These are phyloP conservation scores for Vicia villosa DNA, from an alignment of 306 rosid genomes.

Conservation along the genomic window DNA sequence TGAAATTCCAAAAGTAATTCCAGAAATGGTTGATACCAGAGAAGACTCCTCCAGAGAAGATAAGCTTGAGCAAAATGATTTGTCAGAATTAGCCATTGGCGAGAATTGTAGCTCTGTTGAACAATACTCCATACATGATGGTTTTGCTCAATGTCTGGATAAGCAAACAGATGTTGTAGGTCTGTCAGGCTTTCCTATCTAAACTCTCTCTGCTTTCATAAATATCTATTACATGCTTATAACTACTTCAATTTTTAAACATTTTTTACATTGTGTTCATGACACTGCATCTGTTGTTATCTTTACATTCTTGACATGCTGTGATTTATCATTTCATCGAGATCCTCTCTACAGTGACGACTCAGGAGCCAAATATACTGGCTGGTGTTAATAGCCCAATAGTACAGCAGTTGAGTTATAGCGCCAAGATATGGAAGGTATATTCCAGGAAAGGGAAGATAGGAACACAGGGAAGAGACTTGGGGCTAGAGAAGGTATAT, in stretches of 20 bases:
- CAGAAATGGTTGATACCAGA: conserved; percentile 47
- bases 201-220: background rate
- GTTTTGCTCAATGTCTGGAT: conserved; percentile 27
- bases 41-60: conserved; percentile 39
- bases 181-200: conserved; percentile 29
- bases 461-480: background rate
- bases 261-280: background rate
- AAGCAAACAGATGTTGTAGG: conserved; percentile 44
- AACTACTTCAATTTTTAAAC: background rate
- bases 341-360: conserved; percentile 15
- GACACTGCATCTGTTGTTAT: conserved; percentile 8
- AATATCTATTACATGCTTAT: background rate
- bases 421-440: background rate
- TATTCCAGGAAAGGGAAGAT: background rate
- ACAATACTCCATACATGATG: conserved; percentile 23
- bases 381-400: background rate
- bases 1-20: conserved; percentile 57
- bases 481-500: background rate
- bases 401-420: background rate
- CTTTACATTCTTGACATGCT: conserved; percentile 15
- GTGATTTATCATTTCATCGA: conserved; percentile 20
- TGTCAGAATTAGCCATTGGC: conserved; percentile 33
- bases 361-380: background rate
- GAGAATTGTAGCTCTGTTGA: conserved; percentile 34
- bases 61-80: conserved; percentile 42